Base-by-base conservation (phyloP, 768 basidiomycete species). In the Mycena rebaudengoi region DNA sequence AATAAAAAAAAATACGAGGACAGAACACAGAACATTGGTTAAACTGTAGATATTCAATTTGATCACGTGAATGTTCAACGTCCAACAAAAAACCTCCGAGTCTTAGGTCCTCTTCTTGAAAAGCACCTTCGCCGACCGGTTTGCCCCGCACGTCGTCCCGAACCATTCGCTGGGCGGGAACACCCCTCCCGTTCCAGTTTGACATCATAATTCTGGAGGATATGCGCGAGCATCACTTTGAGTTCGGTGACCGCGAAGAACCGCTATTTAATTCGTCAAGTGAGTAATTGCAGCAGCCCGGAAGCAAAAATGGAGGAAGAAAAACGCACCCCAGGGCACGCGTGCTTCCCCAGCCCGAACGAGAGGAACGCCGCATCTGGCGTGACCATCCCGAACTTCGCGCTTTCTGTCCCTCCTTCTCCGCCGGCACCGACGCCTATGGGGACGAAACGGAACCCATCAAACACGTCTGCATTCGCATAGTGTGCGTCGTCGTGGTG, bases 401-500 rank as follows among this genome's bases (percentile, higher is more conserved):
- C 60, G 11, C 54, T 65, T 7, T 75, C n/a, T n/a, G n/a, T n/a
- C n/a, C n/a, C n/a, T n/a, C n/a, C n/a, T n/a, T n/a, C 76, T 5
- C 67, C 69, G 2, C 75, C 71, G 30, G 66, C 67, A 6, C 76
- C 21, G 8, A 12, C 71, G n/a, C 70, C 69, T 67, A 76, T 71
- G n/a, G 79, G 69, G 0, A 72, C 68, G 65, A 82, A 86, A 8
- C 83, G 80, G 72, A 82, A 82, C 0, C 78, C 77, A 33, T 80
- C 73, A 51, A 86, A 79, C 7, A 35, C 60, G 1, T 60, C 14
- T 0, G 79, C 62, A 48, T 79, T 66, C 2, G 63, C 55, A 33
- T 82, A 82, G 46, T 67, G 59, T 23, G 49, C 57, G 28, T 25
- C 53, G 29, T 66, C 60, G 53, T 60, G 68, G 53, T 69, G 68